These are phyloP conservation scores for Rhazya stricta DNA, from an alignment of 257 asterid species.

Conservation along the genomic window DNA sequence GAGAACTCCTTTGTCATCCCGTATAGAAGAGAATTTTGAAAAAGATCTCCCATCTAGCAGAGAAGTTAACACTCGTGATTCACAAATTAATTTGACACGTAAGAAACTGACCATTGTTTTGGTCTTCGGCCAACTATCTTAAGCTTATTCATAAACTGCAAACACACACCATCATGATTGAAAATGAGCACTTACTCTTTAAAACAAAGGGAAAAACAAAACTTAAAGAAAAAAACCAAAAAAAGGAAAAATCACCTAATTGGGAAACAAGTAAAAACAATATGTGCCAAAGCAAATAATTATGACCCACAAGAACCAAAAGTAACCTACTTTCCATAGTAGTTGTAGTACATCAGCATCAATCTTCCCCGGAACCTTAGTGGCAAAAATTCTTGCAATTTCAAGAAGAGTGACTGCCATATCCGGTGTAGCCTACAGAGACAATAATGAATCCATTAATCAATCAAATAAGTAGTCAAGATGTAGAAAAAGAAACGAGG, in stretches of 20 bases:
- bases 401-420: constrained; percentile 99
- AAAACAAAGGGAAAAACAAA: too few relatives aligned
- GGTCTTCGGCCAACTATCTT: neutral
- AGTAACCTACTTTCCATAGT: constrained; percentile 81
- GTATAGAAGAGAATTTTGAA: neutral
- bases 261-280: neutral
- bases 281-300: neutral
- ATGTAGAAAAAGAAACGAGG: neutral
- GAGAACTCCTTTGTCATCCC: neutral
- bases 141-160: neutral
- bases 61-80: neutral
- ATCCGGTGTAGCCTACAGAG: constrained; percentile 90
- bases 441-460: constrained; percentile 23
- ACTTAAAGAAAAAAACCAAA: neutral
- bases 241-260: neutral
- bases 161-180: neutral
- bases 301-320: neutral
- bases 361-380: constrained; percentile 98
- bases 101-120: neutral
- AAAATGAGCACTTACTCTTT: neutral
- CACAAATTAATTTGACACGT: neutral
- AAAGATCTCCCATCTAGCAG: neutral
- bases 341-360: constrained; percentile 99
- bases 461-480: neutral
- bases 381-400: constrained; percentile 93